phyloP scores from a whole-genome alignment of 83 land plant species.

The Thuja plicata region DNA sequence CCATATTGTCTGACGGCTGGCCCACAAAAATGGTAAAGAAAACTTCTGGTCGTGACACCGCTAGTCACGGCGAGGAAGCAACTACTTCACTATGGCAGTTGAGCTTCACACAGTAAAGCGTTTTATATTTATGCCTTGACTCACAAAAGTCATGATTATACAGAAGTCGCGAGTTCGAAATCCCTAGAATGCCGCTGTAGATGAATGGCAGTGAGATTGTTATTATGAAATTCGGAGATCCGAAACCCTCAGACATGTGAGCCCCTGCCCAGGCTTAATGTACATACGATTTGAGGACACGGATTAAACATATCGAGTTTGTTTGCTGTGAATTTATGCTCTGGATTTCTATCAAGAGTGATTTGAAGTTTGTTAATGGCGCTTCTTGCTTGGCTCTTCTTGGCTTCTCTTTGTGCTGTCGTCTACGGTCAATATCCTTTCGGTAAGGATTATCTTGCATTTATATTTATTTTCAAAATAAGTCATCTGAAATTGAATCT shows the following conservation, averaged over 20 bases:
- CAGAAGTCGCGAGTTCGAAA: background rate
- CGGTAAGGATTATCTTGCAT: background rate
- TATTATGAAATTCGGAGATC: background rate
- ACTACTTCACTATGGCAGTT: background rate
- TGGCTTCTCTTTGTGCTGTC: background rate
- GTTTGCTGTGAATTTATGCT: background rate
- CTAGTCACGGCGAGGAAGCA: background rate
- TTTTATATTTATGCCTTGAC: background rate
- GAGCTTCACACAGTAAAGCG: background rate
- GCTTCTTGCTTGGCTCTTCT: background rate
- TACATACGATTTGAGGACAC: background rate
- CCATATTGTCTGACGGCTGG: too few relatives aligned
- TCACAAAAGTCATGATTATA: background rate
- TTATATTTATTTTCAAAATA: background rate
- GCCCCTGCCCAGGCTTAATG: background rate
- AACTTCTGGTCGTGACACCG: background rate
- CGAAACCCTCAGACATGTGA: constrained; percentile 4
- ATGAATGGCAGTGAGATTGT: background rate
- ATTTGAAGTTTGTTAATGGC: background rate
- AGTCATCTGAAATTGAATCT: background rate
- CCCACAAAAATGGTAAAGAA: background rate
- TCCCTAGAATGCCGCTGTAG: background rate
- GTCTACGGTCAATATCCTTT: background rate
- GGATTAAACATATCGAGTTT: background rate
- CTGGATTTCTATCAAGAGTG: background rate